Evolutionary conservation across 2,329 filamentous ascomycete species (phyloP).

Genomic region (Pestalotiopsis sp.): DNA sequence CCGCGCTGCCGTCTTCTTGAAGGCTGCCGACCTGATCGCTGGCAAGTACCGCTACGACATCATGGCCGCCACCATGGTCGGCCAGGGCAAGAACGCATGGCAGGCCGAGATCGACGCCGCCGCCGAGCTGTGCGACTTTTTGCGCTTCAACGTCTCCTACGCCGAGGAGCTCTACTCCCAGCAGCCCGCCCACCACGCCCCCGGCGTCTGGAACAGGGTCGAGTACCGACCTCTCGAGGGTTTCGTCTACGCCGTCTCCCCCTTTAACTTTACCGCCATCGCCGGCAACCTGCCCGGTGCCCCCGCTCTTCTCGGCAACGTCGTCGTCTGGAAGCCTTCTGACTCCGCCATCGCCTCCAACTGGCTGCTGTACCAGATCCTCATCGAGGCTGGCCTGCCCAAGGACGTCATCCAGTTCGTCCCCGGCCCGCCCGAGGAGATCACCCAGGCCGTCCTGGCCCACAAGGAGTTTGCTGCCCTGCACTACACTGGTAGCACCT

Average conservation of each 20-base stretch:
- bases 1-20: conserved; percentile 90
- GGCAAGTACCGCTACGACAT: conserved; percentile 96
- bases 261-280: conserved; percentile 98
- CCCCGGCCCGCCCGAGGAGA: conserved; percentile 81
- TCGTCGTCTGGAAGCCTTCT: conserved; percentile 96
- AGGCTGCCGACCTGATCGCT: conserved; percentile 88
- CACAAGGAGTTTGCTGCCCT: conserved; percentile 86
- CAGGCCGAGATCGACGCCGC: conserved; percentile 98
- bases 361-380: conserved; percentile 87
- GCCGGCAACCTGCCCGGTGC: conserved; percentile 83
- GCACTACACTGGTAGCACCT: conserved; percentile 92
- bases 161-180: conserved; percentile 88
- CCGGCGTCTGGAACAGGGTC: conserved; percentile 88
- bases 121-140: conserved; percentile 89
- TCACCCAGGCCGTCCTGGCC: conserved; percentile 76
- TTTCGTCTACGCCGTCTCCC: conserved; percentile 91
- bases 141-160: conserved; percentile 93
- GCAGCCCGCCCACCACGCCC: conserved; percentile 82
- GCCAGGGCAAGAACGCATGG: conserved; percentile 98
- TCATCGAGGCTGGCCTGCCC: conserved; percentile 88
- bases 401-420: conserved; percentile 92
- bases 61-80: conserved; percentile 94
- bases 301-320: conserved; percentile 89
- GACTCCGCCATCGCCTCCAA: conserved; percentile 87
- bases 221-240: conserved; percentile 91